A percentile compares a stretch with the other conserved stretches of the same genome.
phyloP scores from a whole-genome alignment of 1,284 basidiomycete genomes.

The Erythrobasidium hasegawianum region DNA sequence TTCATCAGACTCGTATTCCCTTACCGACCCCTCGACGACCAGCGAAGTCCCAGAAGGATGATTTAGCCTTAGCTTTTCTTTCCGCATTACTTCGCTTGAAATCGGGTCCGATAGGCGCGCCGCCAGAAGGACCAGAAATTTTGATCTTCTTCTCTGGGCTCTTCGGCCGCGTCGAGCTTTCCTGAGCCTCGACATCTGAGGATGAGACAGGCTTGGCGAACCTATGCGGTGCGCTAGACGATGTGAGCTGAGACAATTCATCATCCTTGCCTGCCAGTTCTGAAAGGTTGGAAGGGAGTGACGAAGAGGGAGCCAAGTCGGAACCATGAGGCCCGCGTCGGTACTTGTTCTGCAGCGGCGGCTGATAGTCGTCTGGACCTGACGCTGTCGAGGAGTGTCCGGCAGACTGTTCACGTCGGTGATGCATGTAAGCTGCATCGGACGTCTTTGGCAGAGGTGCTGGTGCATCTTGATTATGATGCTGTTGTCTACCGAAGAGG shows the following conservation, averaged over 20 bases:
- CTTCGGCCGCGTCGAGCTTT: slow-evolving; percentile 54
- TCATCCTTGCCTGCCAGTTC: slow-evolving; percentile 51
- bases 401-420: slow-evolving; percentile 34
- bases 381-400: slow-evolving; percentile 35
- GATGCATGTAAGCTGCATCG: slow-evolving; percentile 8
- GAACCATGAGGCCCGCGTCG: slow-evolving; percentile 6
- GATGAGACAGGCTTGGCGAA: slow-evolving; percentile 10
- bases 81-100: slow-evolving; percentile 54
- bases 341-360: slow-evolving; percentile 4
- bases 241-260: slow-evolving; percentile 50
- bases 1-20: background rate
- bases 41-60: slow-evolving; percentile 44
- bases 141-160: slow-evolving; percentile 51
- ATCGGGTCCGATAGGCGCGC: slow-evolving; percentile 76
- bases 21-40: slow-evolving; percentile 4
- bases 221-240: background rate
- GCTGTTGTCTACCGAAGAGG: slow-evolving; percentile 5
- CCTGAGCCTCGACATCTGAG: slow-evolving; percentile 48
- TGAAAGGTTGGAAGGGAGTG: slow-evolving; percentile 40
- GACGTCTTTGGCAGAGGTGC: background rate
- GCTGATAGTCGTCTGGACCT: slow-evolving; percentile 11
- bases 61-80: slow-evolving; percentile 65
- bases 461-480: background rate
- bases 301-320: slow-evolving; percentile 38
- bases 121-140: slow-evolving; percentile 84